Evolutionary conservation across 192 early-diverging fungal species (phyloP), one percentile per base, ranked within the genome.

Genomic region (Chytriomyces sp.): DNA sequence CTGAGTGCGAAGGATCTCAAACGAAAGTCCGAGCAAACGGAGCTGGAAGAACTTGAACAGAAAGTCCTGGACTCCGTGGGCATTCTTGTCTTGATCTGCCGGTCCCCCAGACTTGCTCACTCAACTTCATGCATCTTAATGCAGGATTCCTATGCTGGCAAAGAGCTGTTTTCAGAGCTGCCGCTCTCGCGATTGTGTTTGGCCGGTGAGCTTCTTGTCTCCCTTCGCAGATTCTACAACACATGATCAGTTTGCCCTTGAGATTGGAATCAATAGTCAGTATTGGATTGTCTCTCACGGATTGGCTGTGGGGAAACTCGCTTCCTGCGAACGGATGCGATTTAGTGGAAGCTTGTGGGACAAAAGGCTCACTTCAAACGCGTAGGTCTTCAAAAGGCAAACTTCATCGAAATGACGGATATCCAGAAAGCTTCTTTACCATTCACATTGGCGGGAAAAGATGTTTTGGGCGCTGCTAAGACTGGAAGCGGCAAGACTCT

Each of bases 381-480:
- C 19, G 17, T 87, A 74, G 97, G 94, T 17, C 85, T 99, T 2
- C 81, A 84, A 55, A 83, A 88, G 39, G 88, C 94, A 26, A 92
- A 95, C 77, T 99, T 88, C 75, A 83, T 90, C 25, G 92, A 95
- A 79, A 90, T 94, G 90, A 99, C 97, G 2, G 94, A 94, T 55
- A 94, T 99, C 75, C 97, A 99, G 52, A 76, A 79, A 40, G 59
- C 52, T 6, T 79, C 84, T 0, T 58, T 86, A 90, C 96, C 96
- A 37, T 88, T 92, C 62, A 78, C 92, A 71, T 81, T 95, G 8
- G 83, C 84, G 60, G 87, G 89, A 12, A 89, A 89, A 65, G 95
- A 99, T 84, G 88, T 94, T 4, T 85, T 98, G 36, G 98, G 98
- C 55, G 95, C 96, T 77, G 97, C 97, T 40, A 93, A 97, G 77